Conservation (phyloP, 768 basidiomycete genomes). For the Auricularia sp. region DNA sequence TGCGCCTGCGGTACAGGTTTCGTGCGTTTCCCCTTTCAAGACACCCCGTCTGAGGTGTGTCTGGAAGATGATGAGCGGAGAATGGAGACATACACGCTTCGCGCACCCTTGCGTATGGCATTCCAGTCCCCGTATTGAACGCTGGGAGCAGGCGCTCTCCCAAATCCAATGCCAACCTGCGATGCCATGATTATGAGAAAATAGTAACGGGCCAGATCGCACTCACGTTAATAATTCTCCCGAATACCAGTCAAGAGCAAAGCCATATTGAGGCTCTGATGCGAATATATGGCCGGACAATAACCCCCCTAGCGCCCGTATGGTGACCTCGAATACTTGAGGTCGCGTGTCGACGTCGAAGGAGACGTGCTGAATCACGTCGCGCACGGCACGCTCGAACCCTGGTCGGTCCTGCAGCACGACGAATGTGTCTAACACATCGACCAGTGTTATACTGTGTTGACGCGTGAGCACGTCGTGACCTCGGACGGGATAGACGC, state of each 20-base stretch:
- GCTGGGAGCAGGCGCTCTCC: slow-evolving; percentile 82
- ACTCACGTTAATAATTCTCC: slow-evolving; percentile 36
- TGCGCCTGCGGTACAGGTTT: slow-evolving; percentile 92
- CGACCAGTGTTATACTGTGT: slow-evolving; percentile 22
- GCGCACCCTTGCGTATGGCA: slow-evolving; percentile 81
- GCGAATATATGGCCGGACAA: slow-evolving; percentile 79
- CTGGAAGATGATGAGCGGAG: slow-evolving; percentile 27
- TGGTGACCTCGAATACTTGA: slow-evolving; percentile 98
- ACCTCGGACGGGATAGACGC: slow-evolving; percentile 57
- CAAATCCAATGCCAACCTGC: slow-evolving; percentile 70
- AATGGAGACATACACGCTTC: slow-evolving; percentile 10
- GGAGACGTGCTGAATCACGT: slow-evolving; percentile 71
- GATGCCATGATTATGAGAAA: slow-evolving; percentile 32
- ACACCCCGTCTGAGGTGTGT: slow-evolving; percentile 80
- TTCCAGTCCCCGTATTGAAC: slow-evolving; percentile 81
- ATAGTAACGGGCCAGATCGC: neutral
- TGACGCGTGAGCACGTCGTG: neutral
- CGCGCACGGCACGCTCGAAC: slow-evolving; percentile 77
- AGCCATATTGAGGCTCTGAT: slow-evolving; percentile 52
- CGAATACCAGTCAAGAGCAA: slow-evolving; percentile 75
- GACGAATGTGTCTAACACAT: slow-evolving; percentile 79
- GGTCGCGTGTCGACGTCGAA: slow-evolving; percentile 93
- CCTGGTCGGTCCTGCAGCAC: slow-evolving; percentile 69
- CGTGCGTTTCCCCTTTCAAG: slow-evolving; percentile 59
- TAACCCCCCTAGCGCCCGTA: slow-evolving; percentile 85